Conservation (phyloP, 176 grass and related monocot species). For the Saccharum spontaneum region DNA sequence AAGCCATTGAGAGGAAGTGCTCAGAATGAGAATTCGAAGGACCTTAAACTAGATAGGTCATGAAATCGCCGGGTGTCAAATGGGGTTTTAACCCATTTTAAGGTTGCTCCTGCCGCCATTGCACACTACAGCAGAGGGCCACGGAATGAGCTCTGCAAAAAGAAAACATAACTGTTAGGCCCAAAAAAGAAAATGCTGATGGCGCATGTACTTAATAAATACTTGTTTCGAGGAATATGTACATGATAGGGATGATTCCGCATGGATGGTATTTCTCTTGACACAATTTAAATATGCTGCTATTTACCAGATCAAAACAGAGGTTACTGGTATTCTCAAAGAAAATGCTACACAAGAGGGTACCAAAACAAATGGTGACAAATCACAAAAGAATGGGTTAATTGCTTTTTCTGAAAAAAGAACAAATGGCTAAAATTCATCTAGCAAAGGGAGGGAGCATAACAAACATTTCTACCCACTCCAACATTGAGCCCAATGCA, state of each 20-base stretch:
- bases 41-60: slow-evolving; percentile 75
- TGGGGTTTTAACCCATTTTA: slow-evolving; percentile 70
- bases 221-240: neutral
- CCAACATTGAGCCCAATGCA: neutral
- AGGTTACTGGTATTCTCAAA: neutral
- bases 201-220: neutral
- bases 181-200: neutral
- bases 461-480: neutral
- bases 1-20: neutral
- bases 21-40: slow-evolving; percentile 10
- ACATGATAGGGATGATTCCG: neutral
- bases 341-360: neutral
- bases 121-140: neutral
- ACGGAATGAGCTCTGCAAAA: slow-evolving; percentile 27
- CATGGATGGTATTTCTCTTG: neutral
- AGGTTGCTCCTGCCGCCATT: slow-evolving; percentile 56
- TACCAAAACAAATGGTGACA: neutral
- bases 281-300: neutral
- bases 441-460: neutral
- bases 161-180: neutral
- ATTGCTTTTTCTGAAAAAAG: neutral
- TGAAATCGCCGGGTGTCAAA: slow-evolving; percentile 46
- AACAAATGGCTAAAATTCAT: neutral
- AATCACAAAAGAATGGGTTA: neutral
- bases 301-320: slow-evolving; percentile 2